Evolutionary conservation across 192 early-diverging fungal species (phyloP), one percentile per base, ranked within the genome.

Genomic region (Entomortierella parvispora): DNA sequence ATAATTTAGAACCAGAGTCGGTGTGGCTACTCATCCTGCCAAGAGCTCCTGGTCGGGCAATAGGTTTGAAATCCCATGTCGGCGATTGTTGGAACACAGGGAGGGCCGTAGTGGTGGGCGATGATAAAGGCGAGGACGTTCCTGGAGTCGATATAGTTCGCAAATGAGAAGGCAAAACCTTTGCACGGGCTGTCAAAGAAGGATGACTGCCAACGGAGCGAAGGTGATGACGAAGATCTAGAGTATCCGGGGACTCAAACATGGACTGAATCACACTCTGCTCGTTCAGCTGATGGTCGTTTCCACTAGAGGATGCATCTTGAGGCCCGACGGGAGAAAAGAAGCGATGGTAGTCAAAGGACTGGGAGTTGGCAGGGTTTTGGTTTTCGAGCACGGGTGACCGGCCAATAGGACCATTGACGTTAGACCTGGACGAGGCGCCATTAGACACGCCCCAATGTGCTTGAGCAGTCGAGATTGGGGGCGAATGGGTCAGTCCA

Each of bases 191-290:
- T 4, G 25, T 32, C 22, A 68, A 50, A 0, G 66, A 64, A 1
- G 74, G 52, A 48, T 77, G 74, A 43, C 66, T 77, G 4, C 74
- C 65, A 15, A 77, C 74, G 9, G 74, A 64, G 9, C 74, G 65
- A n/a, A 77, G 65, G 6, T 68, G 74, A 23, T 77, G 74, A 12
- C 66, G 53, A 12, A 77, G 33, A 28, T 77, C 74, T 0, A 75
- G 33, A 0, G 60, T 48, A 11, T 77, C 74, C 1, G 74, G 74
- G 22, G 74, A 54, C 32, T 77, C 74, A 52, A 77, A 77, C 74
- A 77, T 77, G 11, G 74, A 68, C 55, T 77, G 53, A 37, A 77
- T 77, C 22, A 77, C 74, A 34, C 48, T 68, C 26, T 77, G 74
- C 14, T 77, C 74, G 42, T 77, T 68, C 60, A 68, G 25, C 9